Conservation (phyloP, 352 stramenopile genomes). For the Globisporangium rhizosaccharum region DNA sequence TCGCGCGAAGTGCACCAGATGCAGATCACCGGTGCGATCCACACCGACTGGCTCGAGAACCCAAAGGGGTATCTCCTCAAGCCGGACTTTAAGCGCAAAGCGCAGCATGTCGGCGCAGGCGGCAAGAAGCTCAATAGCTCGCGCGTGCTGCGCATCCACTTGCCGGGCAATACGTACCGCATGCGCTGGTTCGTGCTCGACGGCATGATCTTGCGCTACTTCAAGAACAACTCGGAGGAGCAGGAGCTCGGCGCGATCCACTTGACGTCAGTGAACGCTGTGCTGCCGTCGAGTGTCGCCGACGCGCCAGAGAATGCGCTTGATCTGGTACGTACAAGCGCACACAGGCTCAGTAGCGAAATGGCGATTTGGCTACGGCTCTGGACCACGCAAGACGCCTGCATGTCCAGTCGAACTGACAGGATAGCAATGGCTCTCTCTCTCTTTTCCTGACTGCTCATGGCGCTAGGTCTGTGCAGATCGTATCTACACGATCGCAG, state of each 20-base stretch:
- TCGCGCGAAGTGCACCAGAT: conserved; percentile 88
- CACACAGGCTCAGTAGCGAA: background rate
- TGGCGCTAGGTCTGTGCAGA: conserved; percentile 66
- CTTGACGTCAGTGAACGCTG: conserved; percentile 80
- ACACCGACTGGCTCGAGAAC: conserved; percentile 88
- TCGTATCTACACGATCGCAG: conserved; percentile 84
- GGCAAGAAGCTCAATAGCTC: conserved; percentile 85
- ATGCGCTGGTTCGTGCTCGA: conserved; percentile 86
- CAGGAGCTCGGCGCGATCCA: conserved; percentile 87
- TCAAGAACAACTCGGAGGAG: conserved; percentile 83
- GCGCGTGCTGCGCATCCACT: conserved; percentile 65
- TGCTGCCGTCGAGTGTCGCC: conserved; percentile 84
- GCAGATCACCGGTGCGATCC: conserved; percentile 85
- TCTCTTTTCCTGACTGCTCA: background rate
- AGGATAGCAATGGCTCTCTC: too few relatives aligned
- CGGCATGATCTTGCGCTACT: conserved; percentile 86
- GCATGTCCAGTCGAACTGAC: too few relatives aligned
- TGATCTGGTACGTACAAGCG: conserved; percentile 44
- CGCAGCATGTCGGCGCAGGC: conserved; percentile 77
- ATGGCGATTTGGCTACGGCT: background rate
- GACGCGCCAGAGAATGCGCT: conserved; percentile 81
- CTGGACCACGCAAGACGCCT: background rate
- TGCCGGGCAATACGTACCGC: conserved; percentile 76
- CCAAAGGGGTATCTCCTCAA: conserved; percentile 86
- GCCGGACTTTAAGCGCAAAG: conserved; percentile 85